Base-by-base conservation (phyloP, 768 basidiomycete genomes). In the Termitomyces sp. region DNA sequence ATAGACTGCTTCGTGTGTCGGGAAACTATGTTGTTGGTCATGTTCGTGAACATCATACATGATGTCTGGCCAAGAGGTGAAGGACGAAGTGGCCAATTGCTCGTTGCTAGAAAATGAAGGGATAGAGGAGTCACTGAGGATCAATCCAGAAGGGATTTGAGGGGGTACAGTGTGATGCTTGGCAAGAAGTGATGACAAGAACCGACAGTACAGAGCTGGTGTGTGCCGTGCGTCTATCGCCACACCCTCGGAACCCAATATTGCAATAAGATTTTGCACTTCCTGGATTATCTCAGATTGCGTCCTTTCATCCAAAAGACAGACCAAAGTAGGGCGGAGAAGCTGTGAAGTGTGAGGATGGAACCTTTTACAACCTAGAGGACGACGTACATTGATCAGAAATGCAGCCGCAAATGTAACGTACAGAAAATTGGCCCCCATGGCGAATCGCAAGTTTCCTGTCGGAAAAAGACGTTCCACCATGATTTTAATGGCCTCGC, bases 351-450 rank as follows among this genome's bases (percentile, higher is more conserved):
- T 25, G 25, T 55, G 34, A 43, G 25, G 55, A 53, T 30, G 54
- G 37, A 45, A 44, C 12, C 16, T 25, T 42, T 12, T 41, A 40
- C 23, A 44, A 52, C 7, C n/a, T 25, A 54, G 34, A 37, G 19
- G 14, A 52, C 23, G 9, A 39, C 78, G 61, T 62, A 85, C 83
- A 68, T 85, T 84, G 50, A 85, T 72, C 23, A 86, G 69, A 62
- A 84, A 84, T 2, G 82, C 82, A 3, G 82, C 76, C 9, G 83
- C 83, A 61, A 83, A 86, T 5, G 83, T 76, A 11, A 82, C 74
- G 56, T 76, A 79, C 12, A 80, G 68, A 56, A 79, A 79, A 58
- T 76, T 72, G 16, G 79, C 73, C 52, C 77, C 82, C 70, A 85
- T 78, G 3, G 82, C 82, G 62, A 75, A 82, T 11, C 80, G 77